Evolutionary conservation across 257 asterid genomes (phyloP), one percentile per base, ranked within the genome.

Genomic region (Fraxinus cuspidata): DNA sequence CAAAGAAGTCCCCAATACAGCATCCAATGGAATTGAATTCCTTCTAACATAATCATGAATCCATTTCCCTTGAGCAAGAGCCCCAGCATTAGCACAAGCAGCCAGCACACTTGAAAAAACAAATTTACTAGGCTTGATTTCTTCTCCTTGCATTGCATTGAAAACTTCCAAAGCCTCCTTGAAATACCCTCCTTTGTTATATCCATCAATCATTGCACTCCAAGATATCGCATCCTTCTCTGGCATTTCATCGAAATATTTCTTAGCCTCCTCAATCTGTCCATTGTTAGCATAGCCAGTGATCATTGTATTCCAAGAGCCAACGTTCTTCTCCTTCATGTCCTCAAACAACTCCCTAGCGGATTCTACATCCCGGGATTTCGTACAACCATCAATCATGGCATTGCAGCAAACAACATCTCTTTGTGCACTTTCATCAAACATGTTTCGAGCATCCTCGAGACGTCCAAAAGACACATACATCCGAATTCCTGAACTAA

Each of bases 11-110:
- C 86, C 92, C 70, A 89, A 66, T 11, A 71, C 32, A 8, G 82
- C 81, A 77, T 89, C 88, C 68, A 88, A 9, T 15, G 18, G 40
- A 75, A 88, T 58, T 6, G 73, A 19, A 15, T 73, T 86, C 69
- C 64, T 84, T 71, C 65, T 73, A 18, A 86, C 72, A 16, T 81
- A 85, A 16, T 79, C 73, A 72, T 89, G 91, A 67, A 83, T 81
- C 91, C 92, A 88, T 68, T 78, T 83, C 72, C 94, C 96, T 37
- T 82, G 89, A 49, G 80, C 84, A 38, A 89, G 84, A 25, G 88
- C 86, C 2, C 84, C 88, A 2, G 81, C 53, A 53, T 84, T 78
- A 44, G 92, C 87, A 77, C 94, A 91, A 34, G 89, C 81, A 66
- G 88, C 67, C 77, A 89, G 49, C 2, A 75, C 82, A 4, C 89